Evolutionary conservation across 371 early-diverging fungal species (phyloP), one percentile per base, ranked within the genome.

Genomic region (Mortierella sp.): DNA sequence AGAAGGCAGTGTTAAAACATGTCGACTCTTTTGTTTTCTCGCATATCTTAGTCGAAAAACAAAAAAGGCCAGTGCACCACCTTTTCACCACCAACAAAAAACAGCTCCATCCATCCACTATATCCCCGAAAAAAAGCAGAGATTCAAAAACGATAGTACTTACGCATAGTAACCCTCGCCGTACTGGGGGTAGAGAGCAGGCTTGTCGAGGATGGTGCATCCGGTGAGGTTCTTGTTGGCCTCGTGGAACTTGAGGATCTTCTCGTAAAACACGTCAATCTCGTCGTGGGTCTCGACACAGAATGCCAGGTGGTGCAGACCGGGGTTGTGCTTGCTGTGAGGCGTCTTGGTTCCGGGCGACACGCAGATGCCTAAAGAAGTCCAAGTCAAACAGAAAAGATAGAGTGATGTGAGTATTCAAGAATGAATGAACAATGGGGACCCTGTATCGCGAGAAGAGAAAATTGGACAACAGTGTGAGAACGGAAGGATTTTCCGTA

Each of bases 131-230:
- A 16, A 34, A 48, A 39, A 22, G 4, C 9, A 8, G 7, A 40
- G 16, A 5, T 39, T 24, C 24, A 41, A 70, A 55, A 53, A 6
- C 7, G 31, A 11, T 55, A 40, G 19, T 8, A 71, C 79, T 72
- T 78, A 83, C 78, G 74, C 78, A n/a, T 83, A 77, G 73, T 83
- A 83, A 2, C 75, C 75, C 14, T 41, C 37, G 16, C 76, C 31
- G 37, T 83, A 83, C 39, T 83, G 76, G n/a, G 83, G 83, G 70
- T 83, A 83, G 11, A 41, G 22, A 1, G 78, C 75, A 69, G 83
- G 83, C 50, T 63, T 65, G n/a, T 83, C 79, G 29, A 83, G 73
- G 44, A 83, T 75, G 24, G 53, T 10, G 26, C 71, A 71, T n/a
- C 44, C 63, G 14, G 55, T 47, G 29, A 74, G 37, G 6, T 43